Percentiles rank a stretch among this genome's conserved stretches.
These are phyloP conservation scores for Amauroascus niger DNA, from an alignment of 2,329 filamentous ascomycete species.

Conservation along the genomic window DNA sequence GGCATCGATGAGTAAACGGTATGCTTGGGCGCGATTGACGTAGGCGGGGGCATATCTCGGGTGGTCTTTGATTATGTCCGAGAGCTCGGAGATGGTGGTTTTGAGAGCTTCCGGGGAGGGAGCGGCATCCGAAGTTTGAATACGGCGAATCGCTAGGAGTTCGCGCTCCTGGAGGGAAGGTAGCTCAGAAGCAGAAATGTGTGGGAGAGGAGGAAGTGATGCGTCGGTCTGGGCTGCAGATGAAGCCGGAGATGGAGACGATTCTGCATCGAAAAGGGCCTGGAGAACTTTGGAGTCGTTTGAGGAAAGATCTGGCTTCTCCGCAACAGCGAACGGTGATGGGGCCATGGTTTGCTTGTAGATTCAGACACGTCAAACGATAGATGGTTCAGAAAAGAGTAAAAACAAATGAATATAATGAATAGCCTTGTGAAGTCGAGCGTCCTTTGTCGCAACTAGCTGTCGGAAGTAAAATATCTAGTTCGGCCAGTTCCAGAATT, in stretches of 20 bases:
- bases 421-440: neutral
- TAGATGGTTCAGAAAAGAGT: neutral
- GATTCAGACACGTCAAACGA: neutral
- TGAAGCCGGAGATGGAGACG: constrained; percentile 28
- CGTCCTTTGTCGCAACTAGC: neutral
- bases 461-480: neutral
- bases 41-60: constrained; percentile 47
- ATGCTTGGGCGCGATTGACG: constrained; percentile 47
- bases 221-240: constrained; percentile 30
- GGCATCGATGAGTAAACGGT: constrained; percentile 30
- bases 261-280: constrained; percentile 40
- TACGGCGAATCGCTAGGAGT: constrained; percentile 32
- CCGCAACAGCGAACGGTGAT: constrained; percentile 9
- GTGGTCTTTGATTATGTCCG: constrained; percentile 34
- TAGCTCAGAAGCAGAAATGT: constrained; percentile 32
- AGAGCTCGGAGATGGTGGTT: constrained; percentile 32
- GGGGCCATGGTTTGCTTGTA: constrained; percentile 12
- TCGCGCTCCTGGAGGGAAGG: constrained; percentile 32
- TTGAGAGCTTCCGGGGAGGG: constrained; percentile 23
- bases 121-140: constrained; percentile 20
- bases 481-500: neutral
- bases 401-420: constrained; percentile 1
- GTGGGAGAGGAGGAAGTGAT: constrained; percentile 34
- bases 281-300: constrained; percentile 40
- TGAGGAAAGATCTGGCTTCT: constrained; percentile 28